Percentiles rank a stretch among this genome's conserved stretches.
Conservation (phyloP, 1,284 basidiomycete genomes). For the Schizophyllum amplum region DNA sequence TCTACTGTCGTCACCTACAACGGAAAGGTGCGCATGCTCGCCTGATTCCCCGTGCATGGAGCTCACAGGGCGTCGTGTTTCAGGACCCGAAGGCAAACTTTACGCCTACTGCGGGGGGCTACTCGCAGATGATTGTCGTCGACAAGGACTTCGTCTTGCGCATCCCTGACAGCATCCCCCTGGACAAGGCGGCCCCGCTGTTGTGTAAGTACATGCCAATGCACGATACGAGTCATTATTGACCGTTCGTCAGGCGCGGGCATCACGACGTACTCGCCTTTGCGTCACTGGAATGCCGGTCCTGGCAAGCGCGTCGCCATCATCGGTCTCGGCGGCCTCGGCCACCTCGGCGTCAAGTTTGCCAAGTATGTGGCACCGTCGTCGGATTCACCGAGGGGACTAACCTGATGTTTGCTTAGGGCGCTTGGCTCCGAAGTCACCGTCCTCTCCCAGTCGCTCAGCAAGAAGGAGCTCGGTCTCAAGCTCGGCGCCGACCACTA, state of each 20-base stretch:
- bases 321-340: conserved; percentile 6
- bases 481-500: conserved; percentile 6
- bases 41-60: neutral
- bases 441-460: conserved; percentile 6
- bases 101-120: conserved; percentile 3
- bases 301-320: conserved; percentile 3
- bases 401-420: neutral
- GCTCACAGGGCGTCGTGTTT: neutral
- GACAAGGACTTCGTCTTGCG: conserved; percentile 6
- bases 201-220: conserved; percentile 1
- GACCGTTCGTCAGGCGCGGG: neutral
- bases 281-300: conserved; percentile 2
- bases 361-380: conserved; percentile 2
- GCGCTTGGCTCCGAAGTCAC: conserved; percentile 7
- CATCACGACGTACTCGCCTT: conserved; percentile 6
- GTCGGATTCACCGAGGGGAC: neutral
- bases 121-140: conserved; percentile 6
- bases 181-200: conserved; percentile 4
- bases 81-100: neutral
- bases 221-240: neutral
- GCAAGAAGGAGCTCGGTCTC: conserved; percentile 7
- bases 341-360: conserved; percentile 5
- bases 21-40: neutral
- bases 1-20: conserved; percentile 2
- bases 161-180: conserved; percentile 4